Evolutionary conservation across 2,329 filamentous ascomycete species (phyloP).

Genomic region (Didymella sp.): DNA sequence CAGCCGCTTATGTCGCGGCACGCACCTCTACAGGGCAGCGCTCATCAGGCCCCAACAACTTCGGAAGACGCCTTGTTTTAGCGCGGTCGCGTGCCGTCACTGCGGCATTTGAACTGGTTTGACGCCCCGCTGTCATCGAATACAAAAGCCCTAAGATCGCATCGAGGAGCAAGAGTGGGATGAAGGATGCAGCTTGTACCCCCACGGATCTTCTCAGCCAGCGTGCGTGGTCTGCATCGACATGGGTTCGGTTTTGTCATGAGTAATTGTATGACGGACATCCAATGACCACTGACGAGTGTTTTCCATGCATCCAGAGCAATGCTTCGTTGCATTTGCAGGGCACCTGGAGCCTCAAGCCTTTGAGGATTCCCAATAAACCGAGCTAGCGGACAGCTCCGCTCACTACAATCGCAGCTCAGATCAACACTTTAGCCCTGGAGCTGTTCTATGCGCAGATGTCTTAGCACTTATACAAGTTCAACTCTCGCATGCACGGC

Average conservation of each 20-base stretch:
- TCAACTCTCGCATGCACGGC: slow-evolving; percentile 25
- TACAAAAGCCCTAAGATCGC: slow-evolving; percentile 19
- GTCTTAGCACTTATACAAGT: slow-evolving; percentile 15
- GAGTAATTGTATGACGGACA: slow-evolving; percentile 45
- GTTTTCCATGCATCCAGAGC: slow-evolving; percentile 6
- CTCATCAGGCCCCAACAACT: slow-evolving; percentile 5
- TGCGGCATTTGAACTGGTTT: slow-evolving; percentile 25
- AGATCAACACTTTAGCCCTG: not conserved
- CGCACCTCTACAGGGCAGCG: slow-evolving; percentile 1
- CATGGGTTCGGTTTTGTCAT: slow-evolving; percentile 29
- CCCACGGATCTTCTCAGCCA: slow-evolving; percentile 32
- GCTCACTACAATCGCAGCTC: not conserved
- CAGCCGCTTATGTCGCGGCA: slow-evolving; percentile 14
- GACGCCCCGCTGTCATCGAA: slow-evolving; percentile 18
- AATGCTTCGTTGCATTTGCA: slow-evolving; percentile 7
- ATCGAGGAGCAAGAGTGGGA: slow-evolving; percentile 24
- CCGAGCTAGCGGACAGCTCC: not conserved
- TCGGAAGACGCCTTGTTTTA: slow-evolving; percentile 15
- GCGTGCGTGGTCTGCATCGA: slow-evolving; percentile 24
- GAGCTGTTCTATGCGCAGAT: not conserved
- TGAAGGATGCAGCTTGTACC: slow-evolving; percentile 25
- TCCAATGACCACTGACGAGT: slow-evolving; percentile 18
- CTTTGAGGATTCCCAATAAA: not conserved
- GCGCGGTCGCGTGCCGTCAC: slow-evolving; percentile 14
- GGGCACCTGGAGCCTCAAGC: slow-evolving; percentile 30